phyloP scores from a whole-genome alignment of 805 yeast species.

The Kodamaea nitidulidarum region DNA sequence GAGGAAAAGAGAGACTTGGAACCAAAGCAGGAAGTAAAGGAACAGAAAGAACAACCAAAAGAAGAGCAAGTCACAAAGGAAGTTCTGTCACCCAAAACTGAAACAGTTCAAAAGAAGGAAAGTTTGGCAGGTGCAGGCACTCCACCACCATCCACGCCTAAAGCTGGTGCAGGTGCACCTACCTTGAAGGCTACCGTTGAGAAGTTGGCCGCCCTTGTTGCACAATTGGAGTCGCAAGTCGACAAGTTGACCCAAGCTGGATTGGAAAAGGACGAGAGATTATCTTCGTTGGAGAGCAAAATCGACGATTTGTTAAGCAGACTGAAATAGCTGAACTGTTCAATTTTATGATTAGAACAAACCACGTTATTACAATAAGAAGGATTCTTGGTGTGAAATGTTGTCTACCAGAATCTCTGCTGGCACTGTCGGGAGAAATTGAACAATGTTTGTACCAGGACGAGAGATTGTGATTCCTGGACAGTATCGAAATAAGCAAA shows the following conservation, averaged over 20 bases:
- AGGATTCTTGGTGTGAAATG: too few species aligned
- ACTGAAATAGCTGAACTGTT: conserved; percentile 20
- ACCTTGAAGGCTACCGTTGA: conserved; percentile 72
- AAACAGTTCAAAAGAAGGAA: conserved; percentile 3
- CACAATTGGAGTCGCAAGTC: conserved; percentile 54
- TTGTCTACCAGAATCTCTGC: too few species aligned
- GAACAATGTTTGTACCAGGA: too few species aligned
- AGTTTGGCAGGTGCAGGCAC: conserved; percentile 4
- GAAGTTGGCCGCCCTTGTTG: conserved; percentile 55
- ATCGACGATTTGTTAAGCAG: conserved; percentile 51
- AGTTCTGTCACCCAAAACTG: conserved; percentile 6
- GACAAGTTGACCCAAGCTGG: conserved; percentile 48
- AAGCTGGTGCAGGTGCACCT: conserved; percentile 38
- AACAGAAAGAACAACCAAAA: too few species aligned
- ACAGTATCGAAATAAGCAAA: too few species aligned
- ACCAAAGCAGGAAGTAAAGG: too few species aligned
- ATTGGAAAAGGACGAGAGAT: conserved; percentile 60
- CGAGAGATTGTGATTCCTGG: too few species aligned
- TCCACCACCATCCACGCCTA: conserved; percentile 18
- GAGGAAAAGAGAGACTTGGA: too few species aligned
- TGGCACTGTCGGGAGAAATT: too few species aligned
- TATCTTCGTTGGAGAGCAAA: conserved; percentile 56
- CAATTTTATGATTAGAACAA: too few species aligned
- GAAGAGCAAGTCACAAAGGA: too few species aligned
- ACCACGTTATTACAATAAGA: too few species aligned